A percentile compares a stretch with the other conserved stretches of the same genome.
phyloP scores from a whole-genome alignment of 176 grass and related monocot species.

The Musa troglodytarum region DNA sequence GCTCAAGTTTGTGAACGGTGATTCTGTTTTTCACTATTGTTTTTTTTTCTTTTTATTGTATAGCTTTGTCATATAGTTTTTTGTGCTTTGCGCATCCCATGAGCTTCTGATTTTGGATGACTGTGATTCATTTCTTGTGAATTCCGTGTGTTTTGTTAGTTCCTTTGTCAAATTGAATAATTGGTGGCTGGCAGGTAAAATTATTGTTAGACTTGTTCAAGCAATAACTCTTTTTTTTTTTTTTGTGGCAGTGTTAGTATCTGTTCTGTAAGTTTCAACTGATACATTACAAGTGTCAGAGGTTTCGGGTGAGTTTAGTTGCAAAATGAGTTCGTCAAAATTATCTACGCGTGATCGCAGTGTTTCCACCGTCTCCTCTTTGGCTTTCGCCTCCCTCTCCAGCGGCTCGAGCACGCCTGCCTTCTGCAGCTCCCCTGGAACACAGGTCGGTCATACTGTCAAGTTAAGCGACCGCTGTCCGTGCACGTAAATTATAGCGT shows the following conservation, averaged over 20 bases:
- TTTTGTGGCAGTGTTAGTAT: too few relatives aligned
- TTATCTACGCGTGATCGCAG: slow-evolving; percentile 14
- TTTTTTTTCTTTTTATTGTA: neutral
- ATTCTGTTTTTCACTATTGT: slow-evolving; percentile 10
- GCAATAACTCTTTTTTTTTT: too few relatives aligned
- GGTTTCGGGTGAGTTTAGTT: too few relatives aligned
- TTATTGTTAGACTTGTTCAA: too few relatives aligned
- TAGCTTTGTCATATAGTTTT: neutral
- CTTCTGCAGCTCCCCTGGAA: slow-evolving; percentile 24
- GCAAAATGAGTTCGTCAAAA: too few relatives aligned
- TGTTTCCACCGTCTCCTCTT: slow-evolving; percentile 20
- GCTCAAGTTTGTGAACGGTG: slow-evolving; percentile 35
- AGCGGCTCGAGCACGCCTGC: slow-evolving; percentile 21
- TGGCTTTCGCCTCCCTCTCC: slow-evolving; percentile 15
- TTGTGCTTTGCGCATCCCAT: neutral
- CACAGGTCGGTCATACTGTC: neutral
- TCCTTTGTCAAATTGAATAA: too few relatives aligned
- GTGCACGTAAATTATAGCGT: neutral
- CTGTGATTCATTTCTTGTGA: slow-evolving; percentile 5
- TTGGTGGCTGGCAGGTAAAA: too few relatives aligned
- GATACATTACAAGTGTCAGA: too few relatives aligned
- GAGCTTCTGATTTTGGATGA: neutral
- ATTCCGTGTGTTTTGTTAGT: neutral
- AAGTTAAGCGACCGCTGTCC: neutral
- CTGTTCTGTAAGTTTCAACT: too few relatives aligned